These are phyloP conservation scores for Lipomyces mesembrius DNA, from an alignment of 805 yeast genomes.

Conservation along the genomic window DNA sequence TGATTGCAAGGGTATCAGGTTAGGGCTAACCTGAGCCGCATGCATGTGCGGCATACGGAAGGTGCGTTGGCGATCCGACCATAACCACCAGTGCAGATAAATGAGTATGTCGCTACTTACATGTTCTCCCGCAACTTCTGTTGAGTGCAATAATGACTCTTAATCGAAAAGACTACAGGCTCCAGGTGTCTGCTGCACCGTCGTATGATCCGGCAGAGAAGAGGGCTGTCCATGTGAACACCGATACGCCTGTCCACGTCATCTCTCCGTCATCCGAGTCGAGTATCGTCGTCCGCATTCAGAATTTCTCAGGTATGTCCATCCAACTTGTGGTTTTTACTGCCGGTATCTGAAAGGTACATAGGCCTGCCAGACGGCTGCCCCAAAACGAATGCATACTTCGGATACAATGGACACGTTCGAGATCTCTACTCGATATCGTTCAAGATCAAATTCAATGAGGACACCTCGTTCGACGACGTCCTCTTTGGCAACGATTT, in stretches of 20 bases:
- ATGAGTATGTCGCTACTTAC: not conserved
- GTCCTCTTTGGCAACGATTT: conserved; percentile 73
- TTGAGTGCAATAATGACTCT: not conserved
- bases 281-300: conserved; percentile 22
- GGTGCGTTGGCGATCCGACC: not conserved
- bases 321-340: not conserved
- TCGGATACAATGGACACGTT: conserved; percentile 39
- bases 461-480: conserved; percentile 44
- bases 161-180: not conserved
- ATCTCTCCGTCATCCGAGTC: conserved; percentile 9
- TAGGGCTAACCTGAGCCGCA: not conserved
- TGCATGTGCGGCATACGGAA: not conserved
- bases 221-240: conserved; percentile 25
- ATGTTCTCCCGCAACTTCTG: not conserved
- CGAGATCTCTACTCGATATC: conserved; percentile 48
- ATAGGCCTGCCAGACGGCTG: conserved; percentile 29
- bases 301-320: conserved; percentile 23
- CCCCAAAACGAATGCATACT: conserved; percentile 40
- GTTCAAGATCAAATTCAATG: conserved; percentile 51
- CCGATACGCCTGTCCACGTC: conserved; percentile 21
- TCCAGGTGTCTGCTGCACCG: conserved; percentile 24
- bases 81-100: not conserved
- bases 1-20: not conserved
- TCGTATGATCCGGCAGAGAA: conserved; percentile 12
- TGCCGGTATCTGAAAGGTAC: not conserved